Base-by-base conservation (phyloP, 2,329 filamentous ascomycete species). In the Microdochium bolleyi region DNA sequence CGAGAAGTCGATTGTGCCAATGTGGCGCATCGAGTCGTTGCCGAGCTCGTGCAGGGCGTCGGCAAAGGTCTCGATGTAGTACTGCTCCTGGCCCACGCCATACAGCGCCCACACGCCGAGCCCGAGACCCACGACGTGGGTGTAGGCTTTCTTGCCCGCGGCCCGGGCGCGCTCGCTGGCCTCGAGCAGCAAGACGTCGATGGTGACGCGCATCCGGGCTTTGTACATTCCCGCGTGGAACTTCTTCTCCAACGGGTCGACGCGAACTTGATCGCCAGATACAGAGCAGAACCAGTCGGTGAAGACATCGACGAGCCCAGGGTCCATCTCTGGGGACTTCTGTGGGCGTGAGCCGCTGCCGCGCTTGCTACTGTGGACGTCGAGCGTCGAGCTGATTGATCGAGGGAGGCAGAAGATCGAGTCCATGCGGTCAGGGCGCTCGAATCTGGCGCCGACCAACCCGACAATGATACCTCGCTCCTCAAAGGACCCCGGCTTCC, bases 381-480 rank as follows among this genome's bases (percentile, higher is more conserved):
- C 27, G 27, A 5, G 27, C 11, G 27, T 30, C 27, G 27, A 30
- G 11, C 11, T 30, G 5, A 30, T 30, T 11, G 27, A 5, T 10
- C n/a, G 49, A 10, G 55, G 49, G 22, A 25, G 24, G 19, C 52
- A 51, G 16, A 51, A 55, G 7, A 49, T 51, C 2, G 57, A 55
- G 49, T 68, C 66, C 66, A 68, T 68, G 11, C 56, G 59, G 44
- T 58, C 58, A 0, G 11, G 0, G 10, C 65, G 58, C 54, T 68
- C 65, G 27, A 67, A 68, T 2, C 66, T 61, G 2, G 65, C 56
- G 1, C 65, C 65, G 3, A 68, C 66, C 14, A 68, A 59, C 1
- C 65, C 66, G 16, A 67, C 52, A 9, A 67, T 65, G 41, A 68
- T 49, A 1, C 65, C 66, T 9, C 63, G 58, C 2, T 57, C 38